Conservation (phyloP, 2,329 filamentous ascomycete genomes). For the Penicillium sp. region DNA sequence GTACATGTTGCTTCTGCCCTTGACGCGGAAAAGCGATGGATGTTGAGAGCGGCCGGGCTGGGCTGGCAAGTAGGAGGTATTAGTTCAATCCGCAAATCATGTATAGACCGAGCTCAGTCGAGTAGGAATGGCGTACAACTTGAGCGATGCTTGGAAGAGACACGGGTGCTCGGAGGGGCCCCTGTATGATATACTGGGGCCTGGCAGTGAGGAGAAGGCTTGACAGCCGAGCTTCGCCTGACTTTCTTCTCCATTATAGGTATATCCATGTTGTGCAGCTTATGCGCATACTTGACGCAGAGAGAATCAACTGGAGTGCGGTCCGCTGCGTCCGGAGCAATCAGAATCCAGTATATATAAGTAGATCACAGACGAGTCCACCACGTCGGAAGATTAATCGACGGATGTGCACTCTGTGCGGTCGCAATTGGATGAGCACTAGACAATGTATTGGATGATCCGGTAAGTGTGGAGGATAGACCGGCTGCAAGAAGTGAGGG, state of each 20-base stretch:
- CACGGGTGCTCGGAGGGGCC: conserved; percentile 13
- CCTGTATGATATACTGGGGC: conserved; percentile 24
- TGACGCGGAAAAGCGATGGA: conserved; percentile 30
- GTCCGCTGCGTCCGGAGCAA: conserved; percentile 17
- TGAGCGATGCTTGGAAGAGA: conserved; percentile 18
- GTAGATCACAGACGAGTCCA: conserved; percentile 9
- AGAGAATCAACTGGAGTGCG: conserved; percentile 20
- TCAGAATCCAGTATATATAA: conserved; percentile 8
- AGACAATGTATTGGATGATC: conserved; percentile 18
- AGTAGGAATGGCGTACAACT: conserved; percentile 19
- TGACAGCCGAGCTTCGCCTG: conserved; percentile 25
- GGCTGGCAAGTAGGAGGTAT: conserved; percentile 13
- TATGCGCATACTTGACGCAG: conserved; percentile 27
- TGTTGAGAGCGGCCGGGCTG: conserved; percentile 26
- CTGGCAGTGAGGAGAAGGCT: conserved; percentile 18
- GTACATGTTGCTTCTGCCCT: conserved; percentile 31
- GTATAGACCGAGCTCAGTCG: neutral
- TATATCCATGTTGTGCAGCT: conserved; percentile 14
- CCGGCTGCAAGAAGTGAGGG: conserved; percentile 21
- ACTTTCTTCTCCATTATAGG: conserved; percentile 27
- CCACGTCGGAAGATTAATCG: conserved; percentile 19
- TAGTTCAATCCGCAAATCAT: neutral
- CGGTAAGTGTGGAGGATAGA: conserved; percentile 4
- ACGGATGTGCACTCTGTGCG: conserved; percentile 3
- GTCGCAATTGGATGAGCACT: conserved; percentile 12